Evolutionary conservation across 805 yeast species (phyloP), one percentile per base, ranked within the genome.

Genomic region (Spathaspora boniae): DNA sequence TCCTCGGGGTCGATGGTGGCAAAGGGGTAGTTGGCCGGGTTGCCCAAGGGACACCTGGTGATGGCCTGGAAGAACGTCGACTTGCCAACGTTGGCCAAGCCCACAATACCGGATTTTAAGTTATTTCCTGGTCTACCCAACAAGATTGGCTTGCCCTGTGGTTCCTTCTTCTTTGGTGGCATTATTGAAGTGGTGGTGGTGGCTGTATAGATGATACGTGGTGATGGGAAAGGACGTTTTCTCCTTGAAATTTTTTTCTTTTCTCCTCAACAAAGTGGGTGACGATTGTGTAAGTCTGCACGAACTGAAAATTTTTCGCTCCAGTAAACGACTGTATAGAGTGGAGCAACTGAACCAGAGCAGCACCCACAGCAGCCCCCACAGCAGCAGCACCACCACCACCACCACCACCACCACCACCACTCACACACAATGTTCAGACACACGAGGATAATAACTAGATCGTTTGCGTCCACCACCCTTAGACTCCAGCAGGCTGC

Each of bases 1-100:
- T 91, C 96, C 69, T 93, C 98, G 36, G 98, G 98, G 51, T 91
- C 96, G 58, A 87, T 87, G 38, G 98, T 91, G 28, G 98, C 98
- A 60, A 87, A 91, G 17, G 98, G 98, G 62, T 89, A 91, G 64
- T 91, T 91, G 40, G 98, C 98, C 38, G 98, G 98, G 69, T 76
- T 88, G 44, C 98, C 98, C 48, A 93, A 70, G 31, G 89, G 87
- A 49, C 89, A 86, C 65, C 82, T 80, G 38, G 98, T 91, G 56
- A 93, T 84, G 38, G 96, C 96, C 66, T 93, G 98, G 78, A 91
- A 91, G 63, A 91, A 88, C 6, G 98, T 91, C 9, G 96, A 87
- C 65, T 93, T 93, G 53, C 98, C 98, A 46, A 91, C 95, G 54
- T 81, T 83, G 54, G 96, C 96, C 43, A 91, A 74, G 42, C 98